phyloP scores from a whole-genome alignment of 257 asterid species.

The Gentiana straminea region DNA sequence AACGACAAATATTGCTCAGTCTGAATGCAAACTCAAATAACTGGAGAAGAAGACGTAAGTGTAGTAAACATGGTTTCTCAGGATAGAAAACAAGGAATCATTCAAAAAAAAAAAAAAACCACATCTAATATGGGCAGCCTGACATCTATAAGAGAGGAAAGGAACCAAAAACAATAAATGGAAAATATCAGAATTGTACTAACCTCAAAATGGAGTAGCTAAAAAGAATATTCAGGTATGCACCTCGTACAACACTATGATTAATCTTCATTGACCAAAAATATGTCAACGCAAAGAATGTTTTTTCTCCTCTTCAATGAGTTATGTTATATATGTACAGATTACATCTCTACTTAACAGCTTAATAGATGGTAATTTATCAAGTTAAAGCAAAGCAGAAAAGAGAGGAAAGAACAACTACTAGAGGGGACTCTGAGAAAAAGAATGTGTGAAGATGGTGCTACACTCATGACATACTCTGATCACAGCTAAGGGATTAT shows the following conservation, averaged over 20 bases:
- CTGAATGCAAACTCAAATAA: no score
- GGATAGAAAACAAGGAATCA: no score
- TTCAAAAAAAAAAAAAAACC: neutral
- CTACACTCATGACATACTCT: neutral
- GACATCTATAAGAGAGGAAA: neutral
- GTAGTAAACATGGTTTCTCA: neutral
- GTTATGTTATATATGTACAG: no score
- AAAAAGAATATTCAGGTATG: neutral
- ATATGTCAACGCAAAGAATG: no score
- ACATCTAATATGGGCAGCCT: neutral
- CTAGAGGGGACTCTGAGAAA: no score
- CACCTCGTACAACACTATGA: neutral
- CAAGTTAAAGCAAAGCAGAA: neutral
- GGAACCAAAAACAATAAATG: neutral
- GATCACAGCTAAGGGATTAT: no score
- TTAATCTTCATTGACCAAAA: neutral
- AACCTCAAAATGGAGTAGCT: neutral
- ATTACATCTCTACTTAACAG: no score
- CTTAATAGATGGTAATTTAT: no score
- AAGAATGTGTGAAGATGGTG: no score
- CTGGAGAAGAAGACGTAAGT: neutral
- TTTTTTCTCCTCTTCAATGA: no score
- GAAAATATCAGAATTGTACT: neutral
- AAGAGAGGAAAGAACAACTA: neutral
- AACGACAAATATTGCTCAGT: no score